Evolutionary conservation across 768 basidiomycete species (phyloP), one percentile per base, ranked within the genome.

Genomic region (Dentipellis sp.): DNA sequence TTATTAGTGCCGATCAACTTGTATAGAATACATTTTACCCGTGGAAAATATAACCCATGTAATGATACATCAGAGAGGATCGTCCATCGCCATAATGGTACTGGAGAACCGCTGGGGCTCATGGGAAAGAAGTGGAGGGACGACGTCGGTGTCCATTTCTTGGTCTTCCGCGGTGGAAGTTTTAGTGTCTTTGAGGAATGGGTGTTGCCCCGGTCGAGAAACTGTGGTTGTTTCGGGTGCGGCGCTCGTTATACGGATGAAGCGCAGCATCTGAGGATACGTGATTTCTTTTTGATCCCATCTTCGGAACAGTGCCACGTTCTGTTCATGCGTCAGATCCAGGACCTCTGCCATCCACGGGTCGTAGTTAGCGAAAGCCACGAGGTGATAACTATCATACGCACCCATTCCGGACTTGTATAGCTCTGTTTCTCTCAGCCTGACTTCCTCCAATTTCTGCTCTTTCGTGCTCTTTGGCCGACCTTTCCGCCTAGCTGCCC

Each of bases 371-470:
- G 7, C 63, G 45, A 48, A 47, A 23, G 39, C 29, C 39, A 51
- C 50, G 50, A 38, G 47, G 16, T 34, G 47, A 40, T 36, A 21
- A 19, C 47, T n/a, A 11, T 10, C 55, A 14, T 50, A 64, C 84
- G 59, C 64, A 89, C 90, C 91, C 66, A 93, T 76, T 7, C 91
- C 91, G 2, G 90, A 87, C 38, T 86, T 77, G 68, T 93, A 93
- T 55, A 79, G 72, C 58, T 92, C 89, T 16, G 71, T 63, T 62
- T 91, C 91, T 56, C 78, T 73, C 53, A 83, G 66, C 64, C 82
- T 84, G n/a, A 78, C 66, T 50, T 88, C 88, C 66, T 91, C 87
- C 38, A 92, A 65, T 62, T 81, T 82, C 22, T 67, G 56, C 66
- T 91, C 87, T 61, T 75, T 84, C 4, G 72, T 67, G 63, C 83